phyloP scores from a whole-genome alignment of 78 protist genomes.

The Emiliania huxleyi region DNA sequence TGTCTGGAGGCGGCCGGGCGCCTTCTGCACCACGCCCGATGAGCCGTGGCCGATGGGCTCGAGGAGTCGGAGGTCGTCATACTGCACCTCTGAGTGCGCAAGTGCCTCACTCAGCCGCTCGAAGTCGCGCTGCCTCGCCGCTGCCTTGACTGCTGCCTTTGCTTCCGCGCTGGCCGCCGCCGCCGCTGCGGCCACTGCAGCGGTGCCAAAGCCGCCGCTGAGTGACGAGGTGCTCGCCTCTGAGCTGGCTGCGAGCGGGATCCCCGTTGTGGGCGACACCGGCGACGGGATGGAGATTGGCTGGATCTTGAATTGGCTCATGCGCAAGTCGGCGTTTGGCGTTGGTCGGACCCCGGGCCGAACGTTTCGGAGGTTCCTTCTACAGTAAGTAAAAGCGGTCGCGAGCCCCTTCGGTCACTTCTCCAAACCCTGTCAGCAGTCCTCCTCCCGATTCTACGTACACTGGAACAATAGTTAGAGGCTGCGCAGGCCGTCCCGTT shows the following conservation, averaged over 20 bases:
- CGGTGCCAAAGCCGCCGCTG: too few relatives aligned
- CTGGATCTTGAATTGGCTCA: not conserved
- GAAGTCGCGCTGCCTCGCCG: too few relatives aligned
- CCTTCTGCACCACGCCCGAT: slow-evolving; percentile 28
- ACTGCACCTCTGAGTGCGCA: not conserved
- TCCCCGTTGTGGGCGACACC: not conserved
- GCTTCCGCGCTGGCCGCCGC: too few relatives aligned
- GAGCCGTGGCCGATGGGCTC: slow-evolving; percentile 21
- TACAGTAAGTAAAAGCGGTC: too few relatives aligned
- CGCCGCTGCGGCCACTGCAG: not conserved
- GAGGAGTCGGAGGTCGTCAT: not conserved
- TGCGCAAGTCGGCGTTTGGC: too few relatives aligned
- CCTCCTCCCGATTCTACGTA: too few relatives aligned
- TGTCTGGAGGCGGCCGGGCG: not conserved
- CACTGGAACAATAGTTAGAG: too few relatives aligned
- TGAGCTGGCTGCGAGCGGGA: not conserved
- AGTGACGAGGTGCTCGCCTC: not conserved
- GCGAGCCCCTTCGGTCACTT: too few relatives aligned
- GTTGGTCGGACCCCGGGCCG: too few relatives aligned
- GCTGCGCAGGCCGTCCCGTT: too few relatives aligned
- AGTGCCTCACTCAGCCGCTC: not conserved
- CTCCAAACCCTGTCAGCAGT: too few relatives aligned
- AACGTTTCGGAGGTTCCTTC: too few relatives aligned
- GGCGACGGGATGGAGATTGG: not conserved
- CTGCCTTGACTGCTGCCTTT: not conserved